Evolutionary conservation across 1,284 basidiomycete species (phyloP), one percentile per base, ranked within the genome.

Genomic region (Cryptococcus hybrid): DNA sequence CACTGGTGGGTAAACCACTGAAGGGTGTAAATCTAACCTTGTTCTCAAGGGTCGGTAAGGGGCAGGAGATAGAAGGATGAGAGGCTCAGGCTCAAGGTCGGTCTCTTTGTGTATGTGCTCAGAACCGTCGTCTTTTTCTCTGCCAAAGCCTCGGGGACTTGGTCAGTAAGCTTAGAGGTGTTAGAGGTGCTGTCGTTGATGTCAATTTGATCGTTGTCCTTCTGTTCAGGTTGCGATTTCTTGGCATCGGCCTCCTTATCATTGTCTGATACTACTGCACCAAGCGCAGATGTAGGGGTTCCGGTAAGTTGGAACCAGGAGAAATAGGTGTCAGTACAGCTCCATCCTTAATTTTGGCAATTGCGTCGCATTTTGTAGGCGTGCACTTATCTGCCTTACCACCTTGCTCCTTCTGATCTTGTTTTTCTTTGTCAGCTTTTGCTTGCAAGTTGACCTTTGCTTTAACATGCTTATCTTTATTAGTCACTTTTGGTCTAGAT

Each of bases 1-100:
- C 55, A 73, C 63, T 1, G 67, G 66, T 2, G 70, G 70, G 56
- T 70, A 71, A 7, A 65, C 67, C 3, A 55, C 52, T 18, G 52
- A 7, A 34, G 65, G 65, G 42, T 66, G 49, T 1, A 71, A 54
- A 36, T 69, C 65, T 13, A 73, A 53, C 30, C 50, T 46, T 7
- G 68, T 59, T 15, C 61, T 59, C 3, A 69, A 12, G 11, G 66
- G 65, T 13, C 60, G 51, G 24, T 47, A 42, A 11, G 70, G 70
- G 2, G 60, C 60, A 11, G 70, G 70, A 3, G 59, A 52, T 1
- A 69, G 54, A 8, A 73, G 60, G 2, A 60, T 56, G 43, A 70
- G 44, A 44, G 69, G 69, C 35, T 63, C 53, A n/a, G 52, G 60
- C 15, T 61, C 57, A 7, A 34, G 40, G 15, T 60, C 59, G 15